These are phyloP conservation scores for Ceratobasidium sp. DNA, from an alignment of 1,284 basidiomycete species.

Conservation along the genomic window DNA sequence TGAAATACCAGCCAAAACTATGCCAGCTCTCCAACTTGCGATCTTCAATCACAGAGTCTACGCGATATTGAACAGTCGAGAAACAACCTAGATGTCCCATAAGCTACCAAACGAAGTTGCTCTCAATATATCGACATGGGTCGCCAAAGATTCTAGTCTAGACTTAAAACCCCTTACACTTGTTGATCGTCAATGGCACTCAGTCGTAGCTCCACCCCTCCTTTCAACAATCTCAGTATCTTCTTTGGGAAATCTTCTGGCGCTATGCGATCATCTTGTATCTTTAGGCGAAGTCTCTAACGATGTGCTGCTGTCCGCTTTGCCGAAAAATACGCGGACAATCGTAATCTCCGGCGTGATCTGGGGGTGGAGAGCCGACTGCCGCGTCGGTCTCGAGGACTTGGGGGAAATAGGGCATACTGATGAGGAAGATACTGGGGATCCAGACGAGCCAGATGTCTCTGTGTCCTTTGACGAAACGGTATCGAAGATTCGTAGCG, in stretches of 20 bases:
- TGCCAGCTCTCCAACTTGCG: too few species aligned
- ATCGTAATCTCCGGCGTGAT: conserved; percentile 23
- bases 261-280: conserved; percentile 20
- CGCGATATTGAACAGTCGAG: not conserved
- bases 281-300: not conserved
- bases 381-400: conserved; percentile 26
- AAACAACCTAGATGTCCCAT: not conserved
- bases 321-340: conserved; percentile 1
- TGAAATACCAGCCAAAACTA: not conserved
- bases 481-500: not conserved
- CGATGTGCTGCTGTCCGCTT: not conserved
- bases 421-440: not conserved
- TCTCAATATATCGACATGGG: not conserved
- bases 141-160: conserved; percentile 12
- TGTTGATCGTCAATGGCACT: conserved; percentile 19
- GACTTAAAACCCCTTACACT: conserved; percentile 23
- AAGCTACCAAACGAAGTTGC: conserved; percentile 16
- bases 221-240: conserved; percentile 28
- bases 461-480: not conserved
- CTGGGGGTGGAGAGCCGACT: conserved; percentile 3
- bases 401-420: conserved; percentile 4
- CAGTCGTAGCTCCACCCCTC: conserved; percentile 11
- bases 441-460: not conserved
- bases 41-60: not conserved
- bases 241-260: conserved; percentile 17